A percentile compares a stretch with the other conserved stretches of the same genome.
phyloP scores from a whole-genome alignment of 2,329 filamentous ascomycete genomes.

The Penicillium sclerotigenum region DNA sequence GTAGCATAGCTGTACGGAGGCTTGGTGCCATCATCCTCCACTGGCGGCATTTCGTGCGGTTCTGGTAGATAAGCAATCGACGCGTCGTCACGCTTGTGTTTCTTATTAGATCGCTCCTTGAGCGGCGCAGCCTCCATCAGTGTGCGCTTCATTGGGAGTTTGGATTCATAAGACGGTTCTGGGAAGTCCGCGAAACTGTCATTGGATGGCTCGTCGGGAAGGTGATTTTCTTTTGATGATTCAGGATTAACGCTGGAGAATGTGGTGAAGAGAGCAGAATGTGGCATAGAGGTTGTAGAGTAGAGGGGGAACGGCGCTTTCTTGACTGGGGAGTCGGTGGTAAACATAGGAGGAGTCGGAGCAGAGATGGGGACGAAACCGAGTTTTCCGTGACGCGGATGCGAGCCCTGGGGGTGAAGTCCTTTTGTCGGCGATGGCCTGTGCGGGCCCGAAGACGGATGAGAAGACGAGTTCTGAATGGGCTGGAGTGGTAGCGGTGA shows the following conservation, averaged over 20 bases:
- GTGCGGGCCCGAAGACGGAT: slow-evolving; percentile 53
- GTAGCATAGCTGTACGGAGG: slow-evolving; percentile 91
- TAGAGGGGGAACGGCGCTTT: slow-evolving; percentile 38
- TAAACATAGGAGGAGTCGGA: slow-evolving; percentile 43
- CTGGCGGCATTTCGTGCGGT: slow-evolving; percentile 73
- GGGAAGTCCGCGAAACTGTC: slow-evolving; percentile 49
- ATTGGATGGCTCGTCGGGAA: slow-evolving; percentile 38
- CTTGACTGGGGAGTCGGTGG: slow-evolving; percentile 50
- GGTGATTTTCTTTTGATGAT: slow-evolving; percentile 49
- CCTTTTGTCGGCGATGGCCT: slow-evolving; percentile 69
- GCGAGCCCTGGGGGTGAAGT: slow-evolving; percentile 52
- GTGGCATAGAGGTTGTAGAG: slow-evolving; percentile 37
- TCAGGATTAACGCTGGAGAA: slow-evolving; percentile 48
- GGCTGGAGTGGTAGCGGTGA: slow-evolving; percentile 51
- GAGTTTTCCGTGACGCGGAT: slow-evolving; percentile 57
- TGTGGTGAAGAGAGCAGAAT: slow-evolving; percentile 50
- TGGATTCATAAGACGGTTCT: slow-evolving; percentile 45
- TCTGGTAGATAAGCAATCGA: slow-evolving; percentile 57
- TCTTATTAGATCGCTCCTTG: slow-evolving; percentile 69
- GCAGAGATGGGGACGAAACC: slow-evolving; percentile 60
- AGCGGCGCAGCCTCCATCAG: slow-evolving; percentile 71
- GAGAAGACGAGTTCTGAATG: slow-evolving; percentile 48
- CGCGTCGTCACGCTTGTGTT: slow-evolving; percentile 59
- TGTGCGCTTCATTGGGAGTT: slow-evolving; percentile 54
- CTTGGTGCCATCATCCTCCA: slow-evolving; percentile 84